Conservation (phyloP, 257 asterid genomes). For the Buddleja alternifolia region DNA sequence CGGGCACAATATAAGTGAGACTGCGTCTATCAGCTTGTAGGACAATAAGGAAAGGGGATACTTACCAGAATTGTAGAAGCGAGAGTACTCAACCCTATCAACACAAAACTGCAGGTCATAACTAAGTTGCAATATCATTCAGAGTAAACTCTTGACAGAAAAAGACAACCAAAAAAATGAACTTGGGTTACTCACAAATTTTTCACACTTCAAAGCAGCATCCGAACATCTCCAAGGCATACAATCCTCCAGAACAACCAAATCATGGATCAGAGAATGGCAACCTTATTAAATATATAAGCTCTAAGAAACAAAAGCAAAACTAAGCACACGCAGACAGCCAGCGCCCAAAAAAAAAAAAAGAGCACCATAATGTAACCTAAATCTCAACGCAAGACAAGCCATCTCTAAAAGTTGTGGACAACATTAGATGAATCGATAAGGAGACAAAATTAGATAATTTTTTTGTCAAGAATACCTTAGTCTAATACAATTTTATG, state of each 20-base stretch:
- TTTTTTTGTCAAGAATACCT: constrained; percentile 1
- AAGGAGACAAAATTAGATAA: background rate
- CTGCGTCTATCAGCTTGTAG: background rate
- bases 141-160: background rate
- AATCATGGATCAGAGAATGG: constrained; percentile 68
- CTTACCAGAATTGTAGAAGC: constrained; percentile 48
- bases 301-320: constrained; percentile 31
- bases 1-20: too few relatives aligned
- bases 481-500: background rate
- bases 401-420: constrained; percentile 1
- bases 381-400: constrained; percentile 13
- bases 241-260: constrained; percentile 75
- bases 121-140: constrained; percentile 21
- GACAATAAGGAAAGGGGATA: constrained; percentile 26
- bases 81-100: constrained; percentile 47
- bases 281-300: constrained; percentile 41
- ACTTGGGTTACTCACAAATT: constrained; percentile 52
- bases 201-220: constrained; percentile 54
- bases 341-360: background rate
- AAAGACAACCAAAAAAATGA: constrained; percentile 20
- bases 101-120: constrained; percentile 41
- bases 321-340: constrained; percentile 6
- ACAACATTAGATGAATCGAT: background rate
- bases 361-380: constrained; percentile 1
- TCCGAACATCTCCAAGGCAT: constrained; percentile 60